Evolutionary conservation across 2,329 filamentous ascomycete species (phyloP).

Genomic region (Colletotrichum tamarilloi): DNA sequence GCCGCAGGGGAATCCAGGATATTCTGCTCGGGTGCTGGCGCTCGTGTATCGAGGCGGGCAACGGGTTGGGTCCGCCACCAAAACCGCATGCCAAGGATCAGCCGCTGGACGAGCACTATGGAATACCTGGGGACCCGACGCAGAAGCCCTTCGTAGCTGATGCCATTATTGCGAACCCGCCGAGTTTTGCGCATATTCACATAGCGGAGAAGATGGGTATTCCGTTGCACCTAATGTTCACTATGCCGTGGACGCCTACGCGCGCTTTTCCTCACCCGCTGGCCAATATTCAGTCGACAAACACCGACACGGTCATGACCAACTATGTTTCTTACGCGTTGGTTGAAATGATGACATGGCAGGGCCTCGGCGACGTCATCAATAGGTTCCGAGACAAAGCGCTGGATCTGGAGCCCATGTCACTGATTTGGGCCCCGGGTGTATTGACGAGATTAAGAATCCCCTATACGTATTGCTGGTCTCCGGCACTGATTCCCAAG

Average conservation of each 20-base stretch:
- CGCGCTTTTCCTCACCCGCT: constrained; percentile 88
- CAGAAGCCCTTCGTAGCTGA: constrained; percentile 82
- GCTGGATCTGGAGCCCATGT: constrained; percentile 81
- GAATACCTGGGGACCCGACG: constrained; percentile 52
- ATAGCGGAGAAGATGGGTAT: constrained; percentile 80
- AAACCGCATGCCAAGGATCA: constrained; percentile 59
- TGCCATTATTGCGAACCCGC: constrained; percentile 82
- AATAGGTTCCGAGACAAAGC: constrained; percentile 84
- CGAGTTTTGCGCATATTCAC: constrained; percentile 81
- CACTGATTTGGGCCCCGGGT: constrained; percentile 84
- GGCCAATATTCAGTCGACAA: constrained; percentile 81
- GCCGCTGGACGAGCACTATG: constrained; percentile 59
- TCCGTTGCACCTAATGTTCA: constrained; percentile 89
- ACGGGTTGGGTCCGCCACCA: constrained; percentile 67
- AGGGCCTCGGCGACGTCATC: constrained; percentile 90
- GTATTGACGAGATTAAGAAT: constrained; percentile 80
- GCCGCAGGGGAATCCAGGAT: constrained; percentile 79
- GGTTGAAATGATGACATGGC: constrained; percentile 94
- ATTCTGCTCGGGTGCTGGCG: constrained; percentile 90
- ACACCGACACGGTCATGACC: constrained; percentile 79
- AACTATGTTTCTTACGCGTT: constrained; percentile 88
- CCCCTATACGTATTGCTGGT: constrained; percentile 95
- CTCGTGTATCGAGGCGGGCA: constrained; percentile 83
- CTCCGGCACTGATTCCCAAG: constrained; percentile 81
- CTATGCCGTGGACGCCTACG: constrained; percentile 93